Evolutionary conservation across 352 stramenopile genomes (phyloP).

Genomic region (Phytopythium montanum): DNA sequence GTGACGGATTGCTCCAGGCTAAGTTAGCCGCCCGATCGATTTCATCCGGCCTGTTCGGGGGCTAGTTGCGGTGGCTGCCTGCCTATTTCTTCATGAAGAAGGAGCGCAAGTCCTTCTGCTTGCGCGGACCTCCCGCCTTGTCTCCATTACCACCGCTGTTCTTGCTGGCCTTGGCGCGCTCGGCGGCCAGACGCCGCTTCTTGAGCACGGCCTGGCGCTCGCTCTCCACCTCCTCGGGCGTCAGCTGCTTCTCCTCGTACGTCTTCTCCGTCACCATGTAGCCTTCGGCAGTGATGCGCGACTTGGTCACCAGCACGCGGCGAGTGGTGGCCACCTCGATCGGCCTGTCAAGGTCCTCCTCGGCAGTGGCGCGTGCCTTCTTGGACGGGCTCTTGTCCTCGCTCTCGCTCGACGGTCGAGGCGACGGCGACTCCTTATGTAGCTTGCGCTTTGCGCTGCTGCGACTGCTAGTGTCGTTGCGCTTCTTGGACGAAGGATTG

Average conservation of each 20-base stretch:
- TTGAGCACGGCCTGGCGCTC: conserved; percentile 45
- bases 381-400: conserved; percentile 15
- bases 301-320: conserved; percentile 61
- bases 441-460: conserved; percentile 45
- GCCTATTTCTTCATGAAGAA: conserved; percentile 38
- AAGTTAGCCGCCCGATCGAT: no score
- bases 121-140: conserved; percentile 42
- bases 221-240: conserved; percentile 45
- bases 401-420: conserved; percentile 15
- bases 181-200: conserved; percentile 35
- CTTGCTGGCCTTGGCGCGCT: conserved; percentile 39
- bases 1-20: no score
- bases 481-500: conserved; percentile 18
- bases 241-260: conserved; percentile 69
- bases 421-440: conserved; percentile 13
- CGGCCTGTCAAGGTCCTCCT: conserved; percentile 25
- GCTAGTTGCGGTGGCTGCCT: background rate
- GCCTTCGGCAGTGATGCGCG: conserved; percentile 71
- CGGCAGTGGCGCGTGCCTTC: conserved; percentile 12
- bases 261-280: conserved; percentile 86
- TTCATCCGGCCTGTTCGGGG: background rate
- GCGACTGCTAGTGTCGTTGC: background rate
- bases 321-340: conserved; percentile 38
- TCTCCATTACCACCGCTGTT: conserved; percentile 8
- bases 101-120: conserved; percentile 68